Evolutionary conservation across 495 filamentous ascomycete genomes (phyloP), one percentile per base, ranked within the genome.

Genomic region (Aspergillus taichungensis): DNA sequence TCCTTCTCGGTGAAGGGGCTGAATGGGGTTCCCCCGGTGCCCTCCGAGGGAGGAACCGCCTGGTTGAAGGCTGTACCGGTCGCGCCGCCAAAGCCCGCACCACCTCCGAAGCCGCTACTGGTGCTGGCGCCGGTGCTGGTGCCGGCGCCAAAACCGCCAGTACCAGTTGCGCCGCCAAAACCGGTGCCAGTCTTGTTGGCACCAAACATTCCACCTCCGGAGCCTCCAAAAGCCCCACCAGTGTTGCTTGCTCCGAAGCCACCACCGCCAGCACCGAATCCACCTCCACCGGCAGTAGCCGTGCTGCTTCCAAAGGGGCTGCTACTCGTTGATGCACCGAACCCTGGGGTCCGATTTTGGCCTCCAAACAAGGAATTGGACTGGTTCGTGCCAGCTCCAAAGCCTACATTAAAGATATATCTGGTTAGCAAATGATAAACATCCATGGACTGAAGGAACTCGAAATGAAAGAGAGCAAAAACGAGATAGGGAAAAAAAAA

Each of bases 1-100:
- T 98, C 94, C 59, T 95, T 97, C 65, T 98, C 92, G n/a, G 73
- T 70, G 33, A 75, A 76, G 1, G 88, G 67, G 37, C 74, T 69
- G 66, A 95, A 98, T 6, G 83, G 80, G 13, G 82, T 77, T 49
- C 66, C 71, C 12, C 77, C 87, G 6, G 94, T 98, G 40, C 92
- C 78, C 38, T 79, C 68, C 47, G 74, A 76, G n/a, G 64, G 47
- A 49, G 66, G 58, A 8, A 61, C 35, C 13, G 52, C 55, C 30
- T 67, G 66, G 28, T 63, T 52, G 53, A 82, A 79, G 29, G 76
- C 74, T 45, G 67, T 73, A 11, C 71, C 56, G 29, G 64, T 54
- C 36, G 54, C 67, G 42, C 55, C 53, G 24, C 70, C 73, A 50
- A 77, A 76, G 6, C 54, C 67, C 8, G 50, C 51, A 51, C 61